phyloP scores from a whole-genome alignment of 257 asterid genomes.

The Solanum chilense region DNA sequence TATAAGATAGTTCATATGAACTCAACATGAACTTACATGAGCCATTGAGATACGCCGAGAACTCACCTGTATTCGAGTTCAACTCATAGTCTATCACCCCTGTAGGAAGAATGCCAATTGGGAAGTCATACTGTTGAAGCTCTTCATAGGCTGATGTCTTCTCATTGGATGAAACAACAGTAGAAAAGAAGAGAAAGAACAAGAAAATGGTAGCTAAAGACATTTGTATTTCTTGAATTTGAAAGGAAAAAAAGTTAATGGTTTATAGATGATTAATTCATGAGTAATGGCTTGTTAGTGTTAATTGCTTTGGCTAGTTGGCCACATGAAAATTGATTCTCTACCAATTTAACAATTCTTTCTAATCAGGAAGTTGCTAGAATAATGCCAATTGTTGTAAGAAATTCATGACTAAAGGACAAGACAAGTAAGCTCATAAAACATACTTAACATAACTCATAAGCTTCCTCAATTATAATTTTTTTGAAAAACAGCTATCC shows the following conservation, averaged over 20 bases:
- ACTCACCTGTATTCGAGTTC: slow-evolving; percentile 51
- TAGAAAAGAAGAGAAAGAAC: slow-evolving; percentile 6
- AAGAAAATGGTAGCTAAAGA: neutral
- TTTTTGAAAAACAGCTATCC: neutral
- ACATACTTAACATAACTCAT: neutral
- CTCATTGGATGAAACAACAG: neutral
- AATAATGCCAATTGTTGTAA: neutral
- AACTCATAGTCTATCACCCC: slow-evolving; percentile 63
- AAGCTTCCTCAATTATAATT: neutral
- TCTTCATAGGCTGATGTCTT: slow-evolving; percentile 41
- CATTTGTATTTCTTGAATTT: neutral
- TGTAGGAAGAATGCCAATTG: slow-evolving; percentile 60
- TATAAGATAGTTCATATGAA: slow-evolving; percentile 50
- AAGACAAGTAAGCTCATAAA: neutral
- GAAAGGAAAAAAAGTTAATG: neutral
- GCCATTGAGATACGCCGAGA: slow-evolving; percentile 34
- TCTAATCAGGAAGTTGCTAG: neutral
- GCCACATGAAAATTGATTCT: neutral
- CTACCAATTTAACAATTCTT: neutral
- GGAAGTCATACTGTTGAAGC: slow-evolving; percentile 47
- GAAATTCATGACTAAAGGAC: neutral
- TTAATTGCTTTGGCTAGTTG: neutral
- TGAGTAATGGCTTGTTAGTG: neutral
- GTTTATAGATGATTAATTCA: neutral
- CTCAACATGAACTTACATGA: slow-evolving; percentile 47